Evolutionary conservation across 768 basidiomycete species (phyloP), one percentile per base, ranked within the genome.

Genomic region (Calocybe gangraenosa): DNA sequence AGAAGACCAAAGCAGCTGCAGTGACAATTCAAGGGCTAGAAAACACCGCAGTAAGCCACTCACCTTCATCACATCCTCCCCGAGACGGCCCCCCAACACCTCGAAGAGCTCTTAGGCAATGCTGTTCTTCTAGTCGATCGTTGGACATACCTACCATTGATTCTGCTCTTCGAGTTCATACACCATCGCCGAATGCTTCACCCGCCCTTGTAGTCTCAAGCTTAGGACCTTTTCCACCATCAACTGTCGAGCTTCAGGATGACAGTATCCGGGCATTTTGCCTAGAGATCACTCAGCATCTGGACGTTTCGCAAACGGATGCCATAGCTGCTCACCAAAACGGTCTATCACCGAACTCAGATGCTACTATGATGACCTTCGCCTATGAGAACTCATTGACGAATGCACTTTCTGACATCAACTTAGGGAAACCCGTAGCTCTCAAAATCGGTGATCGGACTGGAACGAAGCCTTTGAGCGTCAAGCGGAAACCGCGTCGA

Each of bases 181-280:
- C 42, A 36, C 55, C 48, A 45, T 55, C 58, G 52, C 49, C 57
- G 57, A 47, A 51, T 49, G 47, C 53, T 56, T 46, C 58, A 44
- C 34, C 56, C 46, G 52, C 63, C 50, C 44, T 69, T 62, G 25
- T 72, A 6, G 38, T 57, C 11, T 43, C 51, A 45, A 56, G 57
- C 36, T 57, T 55, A 10, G 32, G 58, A 8, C 54, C 58, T 42
- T 65, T 78, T 7, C 70, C 75, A 6, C 67, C 64, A 7, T 59
- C 88, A 23, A 73, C 76, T 20, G 71, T 82, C n/a, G 76, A 84
- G 45, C 67, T 86, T 21, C 74, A 84, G 53, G 84, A 92, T 56
- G 79, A 79, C 42, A 81, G 78, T 36, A 80, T 95, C 56, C 88
- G 92, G 53, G 66, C 79, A 37, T 94, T 94, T 68, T 89, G 93